Percentiles rank a stretch among this genome's conserved stretches.
Evolutionary conservation across 1,284 basidiomycete genomes (phyloP).

Genomic region (Marasmius fiardii): DNA sequence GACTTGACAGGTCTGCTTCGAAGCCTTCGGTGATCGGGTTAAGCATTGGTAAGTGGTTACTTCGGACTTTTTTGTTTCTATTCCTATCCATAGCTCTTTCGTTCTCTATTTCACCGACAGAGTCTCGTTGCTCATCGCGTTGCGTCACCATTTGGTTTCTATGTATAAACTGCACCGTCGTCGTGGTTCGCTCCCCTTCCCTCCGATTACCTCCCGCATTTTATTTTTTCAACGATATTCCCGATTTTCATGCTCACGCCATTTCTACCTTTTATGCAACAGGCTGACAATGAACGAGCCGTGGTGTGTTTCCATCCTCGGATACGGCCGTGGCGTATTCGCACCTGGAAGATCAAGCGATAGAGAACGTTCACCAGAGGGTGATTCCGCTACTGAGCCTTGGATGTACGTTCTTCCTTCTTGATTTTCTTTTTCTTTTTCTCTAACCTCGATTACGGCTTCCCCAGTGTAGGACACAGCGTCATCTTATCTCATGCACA

Average conservation of each 20-base stretch:
- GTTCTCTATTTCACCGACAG: neutral
- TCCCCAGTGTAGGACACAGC: constrained; percentile 58
- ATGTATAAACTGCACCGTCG: too few relatives aligned
- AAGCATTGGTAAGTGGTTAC: constrained; percentile 57
- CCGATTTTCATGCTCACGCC: neutral
- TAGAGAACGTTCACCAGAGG: constrained; percentile 49
- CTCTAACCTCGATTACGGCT: constrained; percentile 6
- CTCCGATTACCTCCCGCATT: neutral
- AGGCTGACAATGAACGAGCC: constrained; percentile 76
- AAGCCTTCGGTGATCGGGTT: constrained; percentile 71
- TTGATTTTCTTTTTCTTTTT: constrained; percentile 8
- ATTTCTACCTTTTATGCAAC: constrained; percentile 10
- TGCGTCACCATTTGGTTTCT: neutral
- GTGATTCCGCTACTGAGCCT: constrained; percentile 64
- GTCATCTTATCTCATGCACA: constrained; percentile 69
- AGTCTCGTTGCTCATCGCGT: too few relatives aligned
- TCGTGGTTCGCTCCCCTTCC: neutral
- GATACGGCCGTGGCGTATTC: constrained; percentile 63
- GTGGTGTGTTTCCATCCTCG: constrained; percentile 68
- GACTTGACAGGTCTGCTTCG: constrained; percentile 54
- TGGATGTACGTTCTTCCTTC: constrained; percentile 55
- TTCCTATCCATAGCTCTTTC: neutral
- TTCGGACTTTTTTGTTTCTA: constrained; percentile 1
- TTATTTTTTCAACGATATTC: neutral
- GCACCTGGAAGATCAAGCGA: constrained; percentile 69